Percentiles rank a stretch among this genome's conserved stretches.
Evolutionary conservation across 179 eudicot genomes (phyloP).

Genomic region (Carnegiea gigantea): DNA sequence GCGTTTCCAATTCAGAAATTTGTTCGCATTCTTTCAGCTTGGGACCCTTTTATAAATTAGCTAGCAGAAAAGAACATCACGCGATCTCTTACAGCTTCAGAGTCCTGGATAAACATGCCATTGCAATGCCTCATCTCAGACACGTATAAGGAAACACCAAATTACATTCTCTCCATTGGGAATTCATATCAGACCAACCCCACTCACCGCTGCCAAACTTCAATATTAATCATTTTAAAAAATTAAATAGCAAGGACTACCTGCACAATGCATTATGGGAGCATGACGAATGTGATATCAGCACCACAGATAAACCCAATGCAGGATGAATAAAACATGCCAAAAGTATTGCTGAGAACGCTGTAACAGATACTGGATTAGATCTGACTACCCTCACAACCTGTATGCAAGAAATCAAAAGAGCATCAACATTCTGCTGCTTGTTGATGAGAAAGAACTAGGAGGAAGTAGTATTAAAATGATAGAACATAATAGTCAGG

Average conservation of each 20-base stretch:
- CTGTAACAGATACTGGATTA: constrained; percentile 55
- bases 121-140: not conserved
- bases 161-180: constrained; percentile 3
- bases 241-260: constrained; percentile 38
- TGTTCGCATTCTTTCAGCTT: constrained; percentile 1
- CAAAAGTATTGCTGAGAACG: constrained; percentile 56
- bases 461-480: not conserved
- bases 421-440: not conserved
- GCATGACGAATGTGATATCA: constrained; percentile 64
- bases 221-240: not conserved
- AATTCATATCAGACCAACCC: not conserved
- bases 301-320: constrained; percentile 68
- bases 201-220: not conserved
- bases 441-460: constrained; percentile 1
- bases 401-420: constrained; percentile 38
- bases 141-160: not conserved
- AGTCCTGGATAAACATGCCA: not conserved
- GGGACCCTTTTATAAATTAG: not conserved
- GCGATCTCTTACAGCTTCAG: not conserved
- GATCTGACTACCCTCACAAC: constrained; percentile 58
- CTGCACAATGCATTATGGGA: constrained; percentile 87
- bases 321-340: constrained; percentile 91
- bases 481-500: not conserved
- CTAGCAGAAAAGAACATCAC: not conserved
- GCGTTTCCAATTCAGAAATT: not conserved